A percentile compares a stretch with the other conserved stretches of the same genome.
Evolutionary conservation across 192 early-diverging fungal genomes (phyloP).

Genomic region (Diversispora eburnea): DNA sequence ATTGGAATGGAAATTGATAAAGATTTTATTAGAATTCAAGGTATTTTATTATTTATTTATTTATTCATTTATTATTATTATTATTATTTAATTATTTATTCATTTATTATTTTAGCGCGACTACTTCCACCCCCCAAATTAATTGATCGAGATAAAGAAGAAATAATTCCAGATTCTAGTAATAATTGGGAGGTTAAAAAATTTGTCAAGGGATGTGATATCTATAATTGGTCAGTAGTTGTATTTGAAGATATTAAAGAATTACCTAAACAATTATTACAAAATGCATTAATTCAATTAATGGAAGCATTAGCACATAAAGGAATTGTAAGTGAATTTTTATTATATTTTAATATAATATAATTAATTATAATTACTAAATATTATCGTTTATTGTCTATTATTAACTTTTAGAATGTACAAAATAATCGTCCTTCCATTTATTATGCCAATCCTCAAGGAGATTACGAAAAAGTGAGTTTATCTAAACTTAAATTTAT

Average conservation of each 20-base stretch:
- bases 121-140: slow-evolving; percentile 69
- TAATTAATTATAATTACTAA: slow-evolving; percentile 35
- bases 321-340: slow-evolving; percentile 23
- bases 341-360: neutral
- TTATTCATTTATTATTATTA: slow-evolving; percentile 50
- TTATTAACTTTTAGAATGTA: slow-evolving; percentile 33
- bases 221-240: slow-evolving; percentile 78
- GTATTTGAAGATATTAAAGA: slow-evolving; percentile 63
- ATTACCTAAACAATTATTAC: slow-evolving; percentile 47
- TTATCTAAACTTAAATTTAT: slow-evolving; percentile 56
- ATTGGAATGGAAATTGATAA: slow-evolving; percentile 60
- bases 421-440: slow-evolving; percentile 44
- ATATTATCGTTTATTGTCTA: slow-evolving; percentile 25
- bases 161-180: slow-evolving; percentile 59
- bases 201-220: slow-evolving; percentile 65
- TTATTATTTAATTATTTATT: slow-evolving; percentile 59
- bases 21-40: slow-evolving; percentile 51
- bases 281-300: slow-evolving; percentile 71
- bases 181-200: slow-evolving; percentile 73
- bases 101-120: slow-evolving; percentile 55
- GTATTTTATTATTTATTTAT: slow-evolving; percentile 64
- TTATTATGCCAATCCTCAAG: slow-evolving; percentile 51
- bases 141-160: slow-evolving; percentile 43
- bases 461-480: slow-evolving; percentile 66
- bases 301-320: slow-evolving; percentile 65